phyloP scores from a whole-genome alignment of 768 basidiomycete species.

The Leccinellum rugosiceps region DNA sequence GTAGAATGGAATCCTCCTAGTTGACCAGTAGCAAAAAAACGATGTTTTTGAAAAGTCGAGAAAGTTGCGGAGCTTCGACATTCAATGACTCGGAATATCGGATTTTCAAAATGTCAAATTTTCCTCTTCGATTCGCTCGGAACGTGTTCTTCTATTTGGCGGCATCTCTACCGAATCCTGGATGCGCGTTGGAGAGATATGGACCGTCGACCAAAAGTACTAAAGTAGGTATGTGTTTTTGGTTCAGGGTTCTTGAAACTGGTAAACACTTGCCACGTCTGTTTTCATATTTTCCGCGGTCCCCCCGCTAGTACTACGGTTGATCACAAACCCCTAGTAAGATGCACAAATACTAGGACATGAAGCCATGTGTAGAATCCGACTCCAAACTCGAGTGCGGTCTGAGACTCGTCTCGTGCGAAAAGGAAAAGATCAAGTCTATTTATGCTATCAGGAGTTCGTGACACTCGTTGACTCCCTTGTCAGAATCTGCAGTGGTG shows the following conservation, averaged over 20 bases:
- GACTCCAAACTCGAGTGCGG: not conserved
- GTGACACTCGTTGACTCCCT: not conserved
- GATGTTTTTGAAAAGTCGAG: not conserved
- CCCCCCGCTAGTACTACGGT: not conserved
- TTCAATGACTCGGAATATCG: not conserved
- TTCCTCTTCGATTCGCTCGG: not conserved
- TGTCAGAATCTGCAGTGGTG: not conserved
- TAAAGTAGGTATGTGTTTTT: not conserved
- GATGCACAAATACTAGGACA: not conserved
- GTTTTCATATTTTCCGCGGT: not conserved
- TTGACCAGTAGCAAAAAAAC: not conserved
- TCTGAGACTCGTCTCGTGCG: not conserved
- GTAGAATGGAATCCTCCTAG: not conserved
- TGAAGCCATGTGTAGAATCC: not conserved
- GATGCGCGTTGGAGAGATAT: not conserved
- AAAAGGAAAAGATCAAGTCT: not conserved
- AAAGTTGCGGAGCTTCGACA: not conserved
- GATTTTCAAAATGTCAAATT: not conserved
- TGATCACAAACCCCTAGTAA: not conserved
- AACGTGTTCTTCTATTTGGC: not conserved
- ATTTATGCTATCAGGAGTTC: not conserved
- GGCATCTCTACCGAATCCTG: not conserved
- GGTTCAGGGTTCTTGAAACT: not conserved
- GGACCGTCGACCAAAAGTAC: not conserved
- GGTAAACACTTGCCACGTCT: not conserved